These are phyloP conservation scores for Phytophthora melonis DNA, from an alignment of 352 stramenopile genomes.

Conservation along the genomic window DNA sequence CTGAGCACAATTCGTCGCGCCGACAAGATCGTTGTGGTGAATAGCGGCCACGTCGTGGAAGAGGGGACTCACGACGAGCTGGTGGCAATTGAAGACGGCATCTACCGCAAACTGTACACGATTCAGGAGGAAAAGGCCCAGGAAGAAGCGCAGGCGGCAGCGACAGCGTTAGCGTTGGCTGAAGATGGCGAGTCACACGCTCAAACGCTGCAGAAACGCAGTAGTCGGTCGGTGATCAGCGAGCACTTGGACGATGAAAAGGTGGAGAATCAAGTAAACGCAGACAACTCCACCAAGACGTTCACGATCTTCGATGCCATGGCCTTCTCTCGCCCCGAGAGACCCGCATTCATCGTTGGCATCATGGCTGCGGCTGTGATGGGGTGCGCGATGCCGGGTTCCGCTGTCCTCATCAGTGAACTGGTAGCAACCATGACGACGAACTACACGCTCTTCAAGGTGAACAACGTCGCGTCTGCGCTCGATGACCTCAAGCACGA, in stretches of 20 bases:
- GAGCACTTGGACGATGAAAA: neutral
- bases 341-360: slow-evolving; percentile 36
- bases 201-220: neutral
- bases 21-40: slow-evolving; percentile 62
- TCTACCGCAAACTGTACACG: slow-evolving; percentile 33
- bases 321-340: slow-evolving; percentile 37
- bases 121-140: slow-evolving; percentile 28
- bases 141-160: slow-evolving; percentile 18
- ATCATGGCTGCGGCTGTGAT: slow-evolving; percentile 35
- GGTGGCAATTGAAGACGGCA: slow-evolving; percentile 31
- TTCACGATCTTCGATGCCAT: slow-evolving; percentile 37
- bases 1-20: slow-evolving; percentile 54
- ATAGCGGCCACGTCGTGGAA: slow-evolving; percentile 55
- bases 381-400: slow-evolving; percentile 42
- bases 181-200: neutral
- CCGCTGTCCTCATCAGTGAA: slow-evolving; percentile 31
- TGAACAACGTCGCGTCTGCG: neutral
- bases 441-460: slow-evolving; percentile 19
- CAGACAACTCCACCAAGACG: neutral
- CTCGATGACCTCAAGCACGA: slow-evolving; percentile 41
- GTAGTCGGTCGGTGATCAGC: slow-evolving; percentile 1
- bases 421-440: slow-evolving; percentile 29
- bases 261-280: neutral
- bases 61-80: slow-evolving; percentile 48
- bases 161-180: slow-evolving; percentile 23